A percentile compares a stretch with the other conserved stretches of the same genome.
Conservation (phyloP, 2,329 filamentous ascomycete genomes). For the Fusarium fracticaudum region DNA sequence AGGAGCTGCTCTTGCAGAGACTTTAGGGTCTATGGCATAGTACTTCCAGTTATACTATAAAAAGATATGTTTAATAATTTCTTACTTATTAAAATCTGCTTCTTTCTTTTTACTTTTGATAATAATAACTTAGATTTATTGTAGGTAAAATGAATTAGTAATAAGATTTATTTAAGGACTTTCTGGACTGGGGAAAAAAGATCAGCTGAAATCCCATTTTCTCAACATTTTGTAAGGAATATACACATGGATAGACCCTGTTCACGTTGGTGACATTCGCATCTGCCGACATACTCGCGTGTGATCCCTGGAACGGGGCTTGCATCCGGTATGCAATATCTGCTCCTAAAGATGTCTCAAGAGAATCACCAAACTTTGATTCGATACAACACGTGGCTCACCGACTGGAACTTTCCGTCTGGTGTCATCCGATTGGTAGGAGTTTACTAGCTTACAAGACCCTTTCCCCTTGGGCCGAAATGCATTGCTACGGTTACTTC, state of each 20-base stretch:
- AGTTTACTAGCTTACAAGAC: not conserved
- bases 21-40: too few relatives aligned
- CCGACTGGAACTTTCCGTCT: too few relatives aligned
- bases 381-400: not conserved
- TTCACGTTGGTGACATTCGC: not conserved
- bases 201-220: not conserved
- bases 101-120: too few relatives aligned
- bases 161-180: not conserved
- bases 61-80: too few relatives aligned
- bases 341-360: too few relatives aligned
- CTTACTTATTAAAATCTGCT: too few relatives aligned
- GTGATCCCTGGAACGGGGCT: not conserved
- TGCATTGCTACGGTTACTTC: not conserved
- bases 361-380: not conserved
- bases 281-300: not conserved
- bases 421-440: not conserved
- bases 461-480: not conserved
- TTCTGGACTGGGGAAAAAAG: not conserved
- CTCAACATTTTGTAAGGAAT: not conserved
- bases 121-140: too few relatives aligned
- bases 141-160: too few relatives aligned
- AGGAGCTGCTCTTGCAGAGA: too few relatives aligned
- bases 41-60: too few relatives aligned
- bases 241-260: not conserved
- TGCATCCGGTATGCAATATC: not conserved